Base-by-base conservation (phyloP, 495 filamentous ascomycete species). In the Lophiostoma macrostomum region DNA sequence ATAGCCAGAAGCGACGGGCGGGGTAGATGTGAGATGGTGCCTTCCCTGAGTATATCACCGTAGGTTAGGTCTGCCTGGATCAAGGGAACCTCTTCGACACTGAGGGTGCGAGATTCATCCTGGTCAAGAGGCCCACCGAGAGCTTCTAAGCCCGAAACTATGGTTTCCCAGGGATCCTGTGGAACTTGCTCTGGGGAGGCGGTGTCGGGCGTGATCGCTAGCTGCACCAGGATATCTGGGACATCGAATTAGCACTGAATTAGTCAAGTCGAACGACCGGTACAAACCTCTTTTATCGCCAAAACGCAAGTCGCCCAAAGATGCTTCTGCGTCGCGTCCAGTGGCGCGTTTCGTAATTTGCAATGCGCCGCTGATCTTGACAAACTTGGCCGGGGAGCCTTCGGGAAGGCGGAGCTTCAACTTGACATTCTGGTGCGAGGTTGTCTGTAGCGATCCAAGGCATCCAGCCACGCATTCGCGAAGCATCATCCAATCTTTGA, bases 401-500 rank as follows among this genome's bases (percentile, higher is more conserved):
- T 99, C 93, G 0, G 93, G 93, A 1, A 99, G 75, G 34, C 86
- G 85, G 29, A 99, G 83, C 75, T 95, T 97, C 40, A 99, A 78
- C 71, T 96, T 97, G 50, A 91, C 93, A 66, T 97, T 99, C 67
- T 97, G 94, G 71, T 99, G 93, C n/a, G 94, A 97, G 16, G 89
- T 85, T 0, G 88, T 90, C 69, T 99, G 93, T 61, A 97, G 75
- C n/a, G 90, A 82, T 32, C 93, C 93, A 29, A 99, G 71, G 66
- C 94, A 97, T 20, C 93, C 93, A 14, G 93, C 94, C 38, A 97
- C 79, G 69, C 94, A 99, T 69, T 99, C 93, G 16, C 93, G 84
- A 27, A 99, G 78, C 91, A 96, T 97, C 93, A 97, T 99, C 93
- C 93, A 99, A 67, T 99, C 93, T 69, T 97, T 97, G 63, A 97